Percentiles rank a stretch among this genome's conserved stretches.
Conservation (phyloP, 2,329 filamentous ascomycete species). For the Talaromyces sp. region DNA sequence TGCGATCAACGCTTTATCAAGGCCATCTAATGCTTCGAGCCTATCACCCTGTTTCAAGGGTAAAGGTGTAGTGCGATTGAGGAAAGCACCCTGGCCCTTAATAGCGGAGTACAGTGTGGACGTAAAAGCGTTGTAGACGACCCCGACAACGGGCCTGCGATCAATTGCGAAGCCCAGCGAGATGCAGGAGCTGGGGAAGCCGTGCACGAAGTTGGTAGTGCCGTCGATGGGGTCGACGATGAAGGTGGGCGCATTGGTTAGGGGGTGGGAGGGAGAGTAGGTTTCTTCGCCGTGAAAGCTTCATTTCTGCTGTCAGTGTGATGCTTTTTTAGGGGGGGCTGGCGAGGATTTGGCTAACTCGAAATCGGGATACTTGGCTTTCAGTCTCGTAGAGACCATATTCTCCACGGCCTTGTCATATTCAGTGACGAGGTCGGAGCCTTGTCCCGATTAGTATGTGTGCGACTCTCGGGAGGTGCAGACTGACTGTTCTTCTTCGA, state of each 20-base stretch:
- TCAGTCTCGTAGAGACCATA: conserved; percentile 53
- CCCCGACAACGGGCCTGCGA: conserved; percentile 52
- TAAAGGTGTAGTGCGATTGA: conserved; percentile 39
- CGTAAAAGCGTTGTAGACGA: conserved; percentile 62
- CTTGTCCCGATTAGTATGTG: conserved; percentile 28
- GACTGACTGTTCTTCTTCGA: conserved; percentile 48
- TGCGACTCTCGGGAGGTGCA: not conserved
- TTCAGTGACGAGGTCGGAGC: conserved; percentile 62
- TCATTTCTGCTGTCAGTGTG: not conserved
- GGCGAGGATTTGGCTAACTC: conserved; percentile 34
- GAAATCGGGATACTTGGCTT: conserved; percentile 52
- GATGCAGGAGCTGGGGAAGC: conserved; percentile 57
- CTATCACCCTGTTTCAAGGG: conserved; percentile 45
- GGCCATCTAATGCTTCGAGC: conserved; percentile 40
- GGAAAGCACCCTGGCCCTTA: conserved; percentile 53
- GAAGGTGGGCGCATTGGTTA: conserved; percentile 57
- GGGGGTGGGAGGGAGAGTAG: conserved; percentile 52
- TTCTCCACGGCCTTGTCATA: conserved; percentile 61
- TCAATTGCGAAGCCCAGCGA: conserved; percentile 57
- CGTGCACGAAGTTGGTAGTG: conserved; percentile 64
- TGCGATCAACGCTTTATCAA: conserved; percentile 53
- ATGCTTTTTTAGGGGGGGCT: not conserved
- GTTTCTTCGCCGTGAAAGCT: conserved; percentile 60
- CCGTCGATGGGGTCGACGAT: conserved; percentile 64
- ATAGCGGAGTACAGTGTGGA: conserved; percentile 55